These are phyloP conservation scores for Bathelium albidoporum DNA, from an alignment of 495 filamentous ascomycete species.

Conservation along the genomic window DNA sequence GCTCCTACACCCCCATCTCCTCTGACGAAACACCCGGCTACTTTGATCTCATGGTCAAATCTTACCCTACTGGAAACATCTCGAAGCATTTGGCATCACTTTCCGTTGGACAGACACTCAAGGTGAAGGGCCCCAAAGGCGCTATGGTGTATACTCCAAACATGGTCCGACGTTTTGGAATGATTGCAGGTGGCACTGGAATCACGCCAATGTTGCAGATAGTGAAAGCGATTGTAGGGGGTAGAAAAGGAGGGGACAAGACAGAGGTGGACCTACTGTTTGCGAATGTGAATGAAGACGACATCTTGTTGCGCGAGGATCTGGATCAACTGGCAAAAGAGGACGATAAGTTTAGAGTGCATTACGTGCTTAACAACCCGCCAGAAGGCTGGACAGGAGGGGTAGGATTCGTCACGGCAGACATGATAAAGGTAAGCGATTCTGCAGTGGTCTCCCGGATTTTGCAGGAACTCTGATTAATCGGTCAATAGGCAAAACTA, in stretches of 20 bases:
- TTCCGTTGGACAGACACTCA: conserved; percentile 74
- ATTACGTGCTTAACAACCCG: conserved; percentile 95
- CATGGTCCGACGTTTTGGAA: conserved; percentile 88
- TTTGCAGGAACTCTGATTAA: not conserved
- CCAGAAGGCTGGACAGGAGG: conserved; percentile 82
- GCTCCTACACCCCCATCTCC: conserved; percentile 93
- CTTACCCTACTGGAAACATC: conserved; percentile 94
- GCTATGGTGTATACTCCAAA: conserved; percentile 94
- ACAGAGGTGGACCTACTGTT: conserved; percentile 92
- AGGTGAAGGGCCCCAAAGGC: conserved; percentile 85
- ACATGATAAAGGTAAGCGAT: conserved; percentile 78
- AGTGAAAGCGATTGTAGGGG: conserved; percentile 78
- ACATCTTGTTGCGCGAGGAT: conserved; percentile 88
- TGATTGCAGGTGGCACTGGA: conserved; percentile 95
- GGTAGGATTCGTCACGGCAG: conserved; percentile 84
- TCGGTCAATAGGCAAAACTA: conserved; percentile 51
- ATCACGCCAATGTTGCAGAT: conserved; percentile 98
- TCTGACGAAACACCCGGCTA: conserved; percentile 85
- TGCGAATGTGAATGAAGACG: conserved; percentile 86
- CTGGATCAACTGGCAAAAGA: conserved; percentile 65
- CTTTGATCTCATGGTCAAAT: conserved; percentile 96
- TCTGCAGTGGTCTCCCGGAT: not conserved
- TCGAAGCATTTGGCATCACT: conserved; percentile 78
- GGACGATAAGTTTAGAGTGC: conserved; percentile 69
- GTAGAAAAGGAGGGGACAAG: conserved; percentile 59